phyloP scores from a whole-genome alignment of 2,329 filamentous ascomycete genomes.

The Xenoacremonium recifei region DNA sequence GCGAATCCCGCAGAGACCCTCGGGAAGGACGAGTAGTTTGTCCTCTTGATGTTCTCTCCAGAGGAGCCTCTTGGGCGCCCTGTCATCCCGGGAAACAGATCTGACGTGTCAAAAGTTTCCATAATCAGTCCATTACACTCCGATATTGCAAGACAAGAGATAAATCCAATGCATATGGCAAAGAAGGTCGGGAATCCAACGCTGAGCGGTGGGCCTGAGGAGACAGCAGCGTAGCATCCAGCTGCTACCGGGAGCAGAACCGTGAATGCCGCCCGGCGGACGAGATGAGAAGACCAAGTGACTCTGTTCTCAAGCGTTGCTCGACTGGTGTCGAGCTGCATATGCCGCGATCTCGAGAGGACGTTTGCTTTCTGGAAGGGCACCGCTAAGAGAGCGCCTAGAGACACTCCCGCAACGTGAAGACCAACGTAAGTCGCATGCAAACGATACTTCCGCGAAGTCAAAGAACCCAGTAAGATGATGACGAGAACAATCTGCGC shows the following conservation, averaged over 20 bases:
- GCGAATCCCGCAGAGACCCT: constrained; percentile 71
- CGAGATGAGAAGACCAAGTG: constrained; percentile 69
- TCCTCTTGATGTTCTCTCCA: constrained; percentile 43
- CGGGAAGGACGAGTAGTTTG: constrained; percentile 75
- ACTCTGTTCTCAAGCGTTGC: constrained; percentile 64
- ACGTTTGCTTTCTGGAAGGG: constrained; percentile 71
- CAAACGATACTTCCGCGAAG: constrained; percentile 66
- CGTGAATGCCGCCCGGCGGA: constrained; percentile 67
- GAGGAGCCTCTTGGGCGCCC: constrained; percentile 48
- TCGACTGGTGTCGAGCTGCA: constrained; percentile 59
- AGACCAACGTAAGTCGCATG: constrained; percentile 64
- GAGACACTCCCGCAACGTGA: constrained; percentile 62
- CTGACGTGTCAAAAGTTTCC: constrained; percentile 80
- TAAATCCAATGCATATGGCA: constrained; percentile 64
- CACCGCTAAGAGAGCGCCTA: constrained; percentile 68
- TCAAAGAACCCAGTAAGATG: constrained; percentile 68
- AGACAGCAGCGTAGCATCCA: constrained; percentile 65
- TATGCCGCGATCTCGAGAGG: constrained; percentile 64
- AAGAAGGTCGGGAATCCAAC: constrained; percentile 65
- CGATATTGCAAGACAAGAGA: constrained; percentile 70
- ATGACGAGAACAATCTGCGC: constrained; percentile 73
- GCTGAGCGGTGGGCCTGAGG: constrained; percentile 58
- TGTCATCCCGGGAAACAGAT: constrained; percentile 70
- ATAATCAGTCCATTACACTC: constrained; percentile 77
- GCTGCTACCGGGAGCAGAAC: constrained; percentile 65